These are phyloP conservation scores for Chytriomyces sp. DNA, from an alignment of 192 early-diverging fungal species.

Conservation along the genomic window DNA sequence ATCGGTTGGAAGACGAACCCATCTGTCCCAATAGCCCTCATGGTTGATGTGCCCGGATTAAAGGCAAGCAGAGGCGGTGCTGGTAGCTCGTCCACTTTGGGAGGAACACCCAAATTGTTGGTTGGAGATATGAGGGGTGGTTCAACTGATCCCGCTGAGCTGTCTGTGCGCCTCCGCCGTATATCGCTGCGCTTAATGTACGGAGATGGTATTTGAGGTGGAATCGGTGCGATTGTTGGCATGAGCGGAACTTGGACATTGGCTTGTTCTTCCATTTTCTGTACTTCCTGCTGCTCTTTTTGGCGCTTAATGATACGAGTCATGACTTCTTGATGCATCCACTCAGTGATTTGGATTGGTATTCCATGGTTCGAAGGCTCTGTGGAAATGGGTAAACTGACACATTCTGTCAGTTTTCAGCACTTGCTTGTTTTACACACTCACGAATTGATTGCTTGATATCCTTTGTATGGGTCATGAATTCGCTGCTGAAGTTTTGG, in stretches of 20 bases:
- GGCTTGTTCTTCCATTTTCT: not conserved
- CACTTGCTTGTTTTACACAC: not conserved
- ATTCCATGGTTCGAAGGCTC: not conserved
- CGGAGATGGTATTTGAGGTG: not conserved
- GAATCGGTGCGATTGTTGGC: not conserved
- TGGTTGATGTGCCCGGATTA: not conserved
- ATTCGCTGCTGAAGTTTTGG: not conserved
- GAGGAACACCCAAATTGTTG: not conserved
- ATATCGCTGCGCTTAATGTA: not conserved
- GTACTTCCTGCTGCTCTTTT: not conserved
- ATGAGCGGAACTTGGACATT: not conserved
- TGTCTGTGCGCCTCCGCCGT: not conserved
- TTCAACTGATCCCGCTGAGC: not conserved
- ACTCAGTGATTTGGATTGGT: slow-evolving; percentile 20
- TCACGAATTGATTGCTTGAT: slow-evolving; percentile 13
- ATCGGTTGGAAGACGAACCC: not conserved
- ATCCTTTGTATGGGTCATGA: slow-evolving; percentile 6
- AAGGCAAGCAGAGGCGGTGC: not conserved
- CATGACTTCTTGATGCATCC: slow-evolving; percentile 28
- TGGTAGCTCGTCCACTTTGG: not conserved
- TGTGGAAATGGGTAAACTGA: not conserved
- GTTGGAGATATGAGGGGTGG: not conserved
- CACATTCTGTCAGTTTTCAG: not conserved
- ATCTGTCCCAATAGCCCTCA: not conserved
- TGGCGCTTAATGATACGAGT: slow-evolving; percentile 11